These are phyloP conservation scores for Botrytis medusae DNA, from an alignment of 2,329 filamentous ascomycete genomes.

Conservation along the genomic window DNA sequence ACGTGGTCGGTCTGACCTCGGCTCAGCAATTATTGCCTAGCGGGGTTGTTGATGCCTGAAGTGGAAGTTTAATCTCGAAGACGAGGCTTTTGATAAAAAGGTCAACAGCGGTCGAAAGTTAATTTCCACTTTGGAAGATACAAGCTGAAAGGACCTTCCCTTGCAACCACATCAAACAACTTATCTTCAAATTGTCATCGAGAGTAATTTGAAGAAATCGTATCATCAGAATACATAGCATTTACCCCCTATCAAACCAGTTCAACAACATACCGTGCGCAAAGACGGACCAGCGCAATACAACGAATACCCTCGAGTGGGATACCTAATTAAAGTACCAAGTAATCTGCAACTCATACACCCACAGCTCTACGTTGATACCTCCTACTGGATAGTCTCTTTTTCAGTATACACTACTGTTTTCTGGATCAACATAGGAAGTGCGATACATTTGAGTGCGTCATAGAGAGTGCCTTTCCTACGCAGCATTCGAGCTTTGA, in stretches of 20 bases:
- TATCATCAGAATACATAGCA: background rate
- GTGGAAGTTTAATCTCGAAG: conserved; percentile 21
- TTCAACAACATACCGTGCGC: conserved; percentile 19
- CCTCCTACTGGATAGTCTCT: conserved; percentile 11
- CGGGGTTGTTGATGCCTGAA: conserved; percentile 18
- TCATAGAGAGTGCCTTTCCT: background rate
- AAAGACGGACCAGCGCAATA: conserved; percentile 15
- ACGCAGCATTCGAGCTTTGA: background rate
- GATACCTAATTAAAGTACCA: background rate
- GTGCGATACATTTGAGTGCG: background rate
- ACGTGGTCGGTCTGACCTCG: background rate
- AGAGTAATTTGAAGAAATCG: background rate
- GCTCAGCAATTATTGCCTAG: conserved; percentile 16
- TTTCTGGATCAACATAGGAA: conserved; percentile 8
- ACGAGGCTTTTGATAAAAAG: conserved; percentile 22
- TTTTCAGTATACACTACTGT: background rate
- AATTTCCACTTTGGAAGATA: background rate
- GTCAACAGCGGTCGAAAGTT: background rate
- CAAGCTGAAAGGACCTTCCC: background rate
- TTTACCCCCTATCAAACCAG: conserved; percentile 6
- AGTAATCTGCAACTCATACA: background rate
- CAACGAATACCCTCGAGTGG: conserved; percentile 17
- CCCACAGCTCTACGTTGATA: conserved; percentile 12
- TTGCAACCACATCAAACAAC: background rate
- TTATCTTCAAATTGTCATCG: background rate